Percentiles rank a stretch among this genome's conserved stretches.
Conservation (phyloP, 2,329 filamentous ascomycete genomes). For the Blastomyces percursus region DNA sequence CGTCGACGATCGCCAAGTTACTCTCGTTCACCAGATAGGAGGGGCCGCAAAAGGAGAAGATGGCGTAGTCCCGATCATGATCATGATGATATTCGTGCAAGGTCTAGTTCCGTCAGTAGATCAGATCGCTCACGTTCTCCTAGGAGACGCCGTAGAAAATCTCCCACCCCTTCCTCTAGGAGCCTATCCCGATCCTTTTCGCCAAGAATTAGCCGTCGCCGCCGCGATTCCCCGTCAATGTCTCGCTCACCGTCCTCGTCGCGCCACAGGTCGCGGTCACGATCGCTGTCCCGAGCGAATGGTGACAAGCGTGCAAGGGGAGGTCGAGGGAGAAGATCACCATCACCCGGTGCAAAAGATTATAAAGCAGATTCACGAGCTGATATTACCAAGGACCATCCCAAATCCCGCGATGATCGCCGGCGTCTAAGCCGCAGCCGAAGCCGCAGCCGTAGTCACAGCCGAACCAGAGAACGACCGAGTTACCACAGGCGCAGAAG, state of each 20-base stretch:
- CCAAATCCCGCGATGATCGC: conserved; percentile 31
- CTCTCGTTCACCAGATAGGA: conserved; percentile 32
- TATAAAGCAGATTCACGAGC: conserved; percentile 35
- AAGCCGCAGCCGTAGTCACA: neutral
- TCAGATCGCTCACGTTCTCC: conserved; percentile 46
- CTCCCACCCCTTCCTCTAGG: conserved; percentile 30
- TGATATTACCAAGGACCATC: conserved; percentile 40
- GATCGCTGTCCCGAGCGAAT: conserved; percentile 26
- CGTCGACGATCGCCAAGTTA: conserved; percentile 26
- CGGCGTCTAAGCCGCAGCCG: conserved; percentile 31
- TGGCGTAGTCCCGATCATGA: conserved; percentile 30
- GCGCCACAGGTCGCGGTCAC: conserved; percentile 28
- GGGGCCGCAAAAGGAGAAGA: conserved; percentile 26
- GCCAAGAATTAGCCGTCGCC: conserved; percentile 20
- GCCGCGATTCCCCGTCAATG: conserved; percentile 6
- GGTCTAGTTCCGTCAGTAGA: conserved; percentile 39
- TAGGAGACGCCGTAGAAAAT: conserved; percentile 38
- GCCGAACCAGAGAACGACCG: conserved; percentile 18
- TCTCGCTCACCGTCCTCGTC: conserved; percentile 32
- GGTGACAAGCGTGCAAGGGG: conserved; percentile 19
- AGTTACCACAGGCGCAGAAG: conserved; percentile 24
- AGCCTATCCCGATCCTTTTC: conserved; percentile 28
- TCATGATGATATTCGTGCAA: conserved; percentile 31
- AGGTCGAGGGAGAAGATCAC: conserved; percentile 35
- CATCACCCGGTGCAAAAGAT: conserved; percentile 33